Evolutionary conservation across 768 basidiomycete species (phyloP).

Genomic region (Rhizopogon vinicolor): DNA sequence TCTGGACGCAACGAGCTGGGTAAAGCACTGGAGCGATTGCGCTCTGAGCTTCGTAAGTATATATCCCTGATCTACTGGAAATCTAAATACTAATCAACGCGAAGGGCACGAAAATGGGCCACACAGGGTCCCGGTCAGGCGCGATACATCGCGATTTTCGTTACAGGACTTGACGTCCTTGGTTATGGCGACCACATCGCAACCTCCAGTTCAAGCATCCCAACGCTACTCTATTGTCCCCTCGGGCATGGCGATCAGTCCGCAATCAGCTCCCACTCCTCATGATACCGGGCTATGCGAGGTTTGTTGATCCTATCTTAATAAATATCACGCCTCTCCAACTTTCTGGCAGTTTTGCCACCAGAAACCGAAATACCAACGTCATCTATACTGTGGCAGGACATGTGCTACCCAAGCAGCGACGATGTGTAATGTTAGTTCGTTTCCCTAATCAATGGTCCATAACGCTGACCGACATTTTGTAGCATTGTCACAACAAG

Average conservation of each 20-base stretch:
- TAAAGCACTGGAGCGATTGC: slow-evolving; percentile 60
- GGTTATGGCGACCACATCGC: slow-evolving; percentile 3
- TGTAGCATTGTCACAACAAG: slow-evolving; percentile 24
- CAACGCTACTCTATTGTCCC: slow-evolving; percentile 6
- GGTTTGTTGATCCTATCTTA: slow-evolving; percentile 11
- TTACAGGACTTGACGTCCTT: slow-evolving; percentile 27
- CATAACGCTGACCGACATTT: slow-evolving; percentile 6
- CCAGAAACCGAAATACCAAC: slow-evolving; percentile 54
- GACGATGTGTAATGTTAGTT: slow-evolving; percentile 24
- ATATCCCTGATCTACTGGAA: neutral
- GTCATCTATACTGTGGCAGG: slow-evolving; percentile 61
- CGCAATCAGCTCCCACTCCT: neutral
- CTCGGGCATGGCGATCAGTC: neutral
- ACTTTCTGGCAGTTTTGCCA: slow-evolving; percentile 41
- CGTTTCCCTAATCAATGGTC: neutral
- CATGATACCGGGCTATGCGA: slow-evolving; percentile 22
- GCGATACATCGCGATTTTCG: slow-evolving; percentile 25
- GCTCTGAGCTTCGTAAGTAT: slow-evolving; percentile 44
- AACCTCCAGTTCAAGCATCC: neutral
- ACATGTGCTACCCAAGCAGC: slow-evolving; percentile 50
- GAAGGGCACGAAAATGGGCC: slow-evolving; percentile 19
- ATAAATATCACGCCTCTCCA: neutral
- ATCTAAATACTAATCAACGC: neutral
- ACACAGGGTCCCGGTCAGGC: slow-evolving; percentile 21
- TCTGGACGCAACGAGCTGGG: slow-evolving; percentile 72